These are phyloP conservation scores for Toxoplasma gondii DNA, from an alignment of 169 alveolate species.

Conservation along the genomic window DNA sequence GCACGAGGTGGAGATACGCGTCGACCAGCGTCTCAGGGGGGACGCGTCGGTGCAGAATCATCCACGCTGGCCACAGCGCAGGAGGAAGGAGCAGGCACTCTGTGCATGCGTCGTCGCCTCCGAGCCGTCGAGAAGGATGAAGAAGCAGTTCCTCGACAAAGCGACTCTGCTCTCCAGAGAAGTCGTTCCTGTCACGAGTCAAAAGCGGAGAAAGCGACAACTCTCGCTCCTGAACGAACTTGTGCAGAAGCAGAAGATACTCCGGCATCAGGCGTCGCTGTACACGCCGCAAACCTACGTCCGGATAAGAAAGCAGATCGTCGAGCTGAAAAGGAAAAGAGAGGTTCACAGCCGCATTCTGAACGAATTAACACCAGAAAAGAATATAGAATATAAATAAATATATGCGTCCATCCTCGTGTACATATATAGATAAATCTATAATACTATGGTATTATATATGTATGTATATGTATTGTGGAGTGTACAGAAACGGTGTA, in stretches of 20 bases:
- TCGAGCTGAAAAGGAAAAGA: neutral
- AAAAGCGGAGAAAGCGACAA: neutral
- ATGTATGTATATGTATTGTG: no score
- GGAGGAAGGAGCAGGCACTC: neutral
- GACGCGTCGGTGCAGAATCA: neutral
- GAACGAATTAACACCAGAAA: neutral
- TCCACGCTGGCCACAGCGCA: slow-evolving; percentile 18
- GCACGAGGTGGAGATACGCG: neutral
- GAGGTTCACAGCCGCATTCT: neutral
- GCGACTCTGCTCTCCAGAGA: neutral
- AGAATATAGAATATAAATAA: neutral
- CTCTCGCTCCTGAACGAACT: neutral
- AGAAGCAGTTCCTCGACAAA: neutral
- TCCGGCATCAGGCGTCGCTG: neutral
- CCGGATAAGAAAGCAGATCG: slow-evolving; percentile 5
- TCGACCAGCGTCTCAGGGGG: neutral
- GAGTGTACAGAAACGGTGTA: no score
- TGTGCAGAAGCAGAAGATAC: neutral
- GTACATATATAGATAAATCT: neutral
- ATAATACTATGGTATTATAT: no score
- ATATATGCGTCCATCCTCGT: neutral
- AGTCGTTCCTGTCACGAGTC: neutral
- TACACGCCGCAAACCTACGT: neutral
- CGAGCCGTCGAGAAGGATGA: neutral
- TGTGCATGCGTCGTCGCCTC: slow-evolving; percentile 6